These are phyloP conservation scores for Letharia lupina DNA, from an alignment of 495 filamentous ascomycete species.

Conservation along the genomic window DNA sequence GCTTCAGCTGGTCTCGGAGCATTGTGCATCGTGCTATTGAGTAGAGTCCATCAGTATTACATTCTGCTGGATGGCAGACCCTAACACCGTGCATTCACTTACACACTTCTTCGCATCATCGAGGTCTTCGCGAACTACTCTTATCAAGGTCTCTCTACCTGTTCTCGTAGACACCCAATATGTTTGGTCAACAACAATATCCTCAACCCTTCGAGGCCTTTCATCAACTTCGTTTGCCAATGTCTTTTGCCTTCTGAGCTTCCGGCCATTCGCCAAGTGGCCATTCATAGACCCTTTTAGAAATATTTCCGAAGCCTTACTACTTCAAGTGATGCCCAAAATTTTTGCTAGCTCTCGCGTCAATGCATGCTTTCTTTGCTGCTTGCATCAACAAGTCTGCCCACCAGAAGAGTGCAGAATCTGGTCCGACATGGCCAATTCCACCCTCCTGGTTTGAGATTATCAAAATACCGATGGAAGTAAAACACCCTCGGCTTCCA, in stretches of 20 bases:
- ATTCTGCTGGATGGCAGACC: background rate
- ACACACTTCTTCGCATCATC: background rate
- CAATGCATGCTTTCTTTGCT: background rate
- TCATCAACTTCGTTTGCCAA: background rate
- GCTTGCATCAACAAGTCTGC: background rate
- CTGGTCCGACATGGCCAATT: background rate
- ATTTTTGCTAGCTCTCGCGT: background rate
- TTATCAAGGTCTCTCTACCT: background rate
- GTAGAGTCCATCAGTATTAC: background rate
- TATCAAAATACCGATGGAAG: background rate
- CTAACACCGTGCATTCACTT: background rate
- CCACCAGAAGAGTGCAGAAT: background rate
- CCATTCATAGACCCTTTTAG: background rate
- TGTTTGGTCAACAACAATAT: background rate
- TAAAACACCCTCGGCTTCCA: background rate
- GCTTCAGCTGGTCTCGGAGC: background rate
- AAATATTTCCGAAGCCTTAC: background rate
- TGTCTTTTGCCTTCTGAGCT: background rate
- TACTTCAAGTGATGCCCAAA: background rate
- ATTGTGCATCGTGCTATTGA: background rate
- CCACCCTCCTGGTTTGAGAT: background rate
- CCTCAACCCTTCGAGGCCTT: background rate
- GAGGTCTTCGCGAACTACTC: background rate
- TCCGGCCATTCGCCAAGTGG: background rate
- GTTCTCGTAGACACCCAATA: background rate